phyloP scores from a whole-genome alignment of 2,329 filamentous ascomycete species.

The Pseudogymnoascus sp. region DNA sequence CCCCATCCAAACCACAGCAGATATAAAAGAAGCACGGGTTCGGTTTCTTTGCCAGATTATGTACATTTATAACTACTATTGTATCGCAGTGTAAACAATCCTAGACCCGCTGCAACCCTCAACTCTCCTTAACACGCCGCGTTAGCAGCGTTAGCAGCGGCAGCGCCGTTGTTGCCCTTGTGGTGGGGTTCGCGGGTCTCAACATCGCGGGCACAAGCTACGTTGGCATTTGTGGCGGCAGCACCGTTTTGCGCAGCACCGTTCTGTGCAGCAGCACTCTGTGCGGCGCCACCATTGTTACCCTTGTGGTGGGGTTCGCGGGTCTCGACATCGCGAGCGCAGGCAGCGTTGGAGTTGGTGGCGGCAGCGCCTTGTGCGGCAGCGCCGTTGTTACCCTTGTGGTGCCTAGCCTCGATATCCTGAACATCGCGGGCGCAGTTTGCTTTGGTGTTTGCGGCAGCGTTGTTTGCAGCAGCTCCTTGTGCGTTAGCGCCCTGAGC shows the following conservation, averaged over 20 bases:
- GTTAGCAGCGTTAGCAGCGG: neutral
- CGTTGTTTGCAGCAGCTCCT: neutral
- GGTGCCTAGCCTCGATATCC: neutral
- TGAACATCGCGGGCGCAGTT: neutral
- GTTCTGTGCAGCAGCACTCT: conserved; percentile 12
- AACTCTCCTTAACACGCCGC: neutral
- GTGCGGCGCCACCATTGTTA: conserved; percentile 19
- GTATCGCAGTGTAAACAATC: neutral
- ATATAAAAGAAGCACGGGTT: neutral
- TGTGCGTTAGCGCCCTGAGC: conserved; percentile 16
- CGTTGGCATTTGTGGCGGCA: neutral
- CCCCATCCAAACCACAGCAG: neutral
- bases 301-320: conserved; percentile 14
- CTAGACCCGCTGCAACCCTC: neutral
- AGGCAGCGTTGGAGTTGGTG: conserved; percentile 7
- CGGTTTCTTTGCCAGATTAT: neutral
- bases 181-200: conserved; percentile 11
- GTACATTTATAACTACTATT: neutral
- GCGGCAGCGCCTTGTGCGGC: neutral
- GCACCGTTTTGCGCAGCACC: conserved; percentile 8
- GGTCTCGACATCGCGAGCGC: neutral
- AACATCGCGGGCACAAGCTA: conserved; percentile 2
- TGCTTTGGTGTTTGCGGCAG: too few relatives aligned
- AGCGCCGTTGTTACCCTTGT: neutral
- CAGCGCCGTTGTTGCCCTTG: conserved; percentile 19